A percentile compares a stretch with the other conserved stretches of the same genome.
These are phyloP conservation scores for Colletotrichum theobromicola DNA, from an alignment of 2,329 filamentous ascomycete species.

Conservation along the genomic window DNA sequence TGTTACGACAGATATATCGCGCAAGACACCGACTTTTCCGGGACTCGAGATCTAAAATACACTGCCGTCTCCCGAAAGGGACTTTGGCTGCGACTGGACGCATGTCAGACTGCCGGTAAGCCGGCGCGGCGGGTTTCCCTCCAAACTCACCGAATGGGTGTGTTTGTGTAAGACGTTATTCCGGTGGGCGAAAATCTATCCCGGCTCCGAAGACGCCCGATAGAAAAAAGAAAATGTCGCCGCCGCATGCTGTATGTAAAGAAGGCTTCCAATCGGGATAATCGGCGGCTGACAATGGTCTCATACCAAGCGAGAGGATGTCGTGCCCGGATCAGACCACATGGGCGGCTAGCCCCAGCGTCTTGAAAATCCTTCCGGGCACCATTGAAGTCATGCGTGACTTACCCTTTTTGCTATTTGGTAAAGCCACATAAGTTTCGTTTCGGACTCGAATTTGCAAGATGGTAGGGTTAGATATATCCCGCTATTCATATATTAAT, in stretches of 20 bases:
- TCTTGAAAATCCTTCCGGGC: background rate
- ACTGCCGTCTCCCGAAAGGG: background rate
- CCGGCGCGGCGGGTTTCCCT: background rate
- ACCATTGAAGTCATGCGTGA: background rate
- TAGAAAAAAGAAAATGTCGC: background rate
- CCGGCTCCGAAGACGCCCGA: background rate
- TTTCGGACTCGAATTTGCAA: too few relatives aligned
- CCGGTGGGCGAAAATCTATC: background rate
- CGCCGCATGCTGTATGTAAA: background rate
- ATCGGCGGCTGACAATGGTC: background rate
- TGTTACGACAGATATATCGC: background rate
- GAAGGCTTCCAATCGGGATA: background rate
- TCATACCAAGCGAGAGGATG: background rate
- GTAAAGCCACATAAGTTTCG: too few relatives aligned
- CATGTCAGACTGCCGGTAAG: background rate
- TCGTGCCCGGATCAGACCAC: background rate
- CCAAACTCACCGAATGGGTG: background rate
- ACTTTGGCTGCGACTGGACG: background rate
- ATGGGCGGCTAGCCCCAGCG: background rate
- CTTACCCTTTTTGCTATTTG: background rate
- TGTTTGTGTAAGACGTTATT: background rate
- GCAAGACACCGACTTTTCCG: background rate
- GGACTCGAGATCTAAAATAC: background rate
- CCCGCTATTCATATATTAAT: background rate
- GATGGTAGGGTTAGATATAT: background rate